Conservation (phyloP, 2,329 filamentous ascomycete species). For the Exophiala calicioides region DNA sequence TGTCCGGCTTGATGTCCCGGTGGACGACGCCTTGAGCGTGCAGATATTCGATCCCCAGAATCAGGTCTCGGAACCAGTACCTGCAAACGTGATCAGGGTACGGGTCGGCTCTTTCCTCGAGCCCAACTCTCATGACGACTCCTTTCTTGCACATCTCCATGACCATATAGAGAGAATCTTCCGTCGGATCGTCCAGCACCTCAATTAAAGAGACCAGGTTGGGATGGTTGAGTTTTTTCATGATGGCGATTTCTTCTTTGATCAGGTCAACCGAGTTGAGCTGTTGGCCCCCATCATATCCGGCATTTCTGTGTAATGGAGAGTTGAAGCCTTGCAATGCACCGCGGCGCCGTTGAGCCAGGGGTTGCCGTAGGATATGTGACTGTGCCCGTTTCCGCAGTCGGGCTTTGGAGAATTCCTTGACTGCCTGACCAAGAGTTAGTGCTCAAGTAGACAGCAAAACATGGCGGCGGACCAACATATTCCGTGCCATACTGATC, state of each 20-base stretch:
- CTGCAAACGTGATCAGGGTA: conserved; percentile 81
- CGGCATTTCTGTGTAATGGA: conserved; percentile 62
- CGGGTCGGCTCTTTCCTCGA: conserved; percentile 79
- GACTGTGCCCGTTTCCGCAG: conserved; percentile 88
- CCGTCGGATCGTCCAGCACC: conserved; percentile 90
- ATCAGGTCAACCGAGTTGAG: conserved; percentile 79
- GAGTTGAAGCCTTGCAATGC: conserved; percentile 59
- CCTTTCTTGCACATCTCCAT: conserved; percentile 99
- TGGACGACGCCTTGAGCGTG: conserved; percentile 95
- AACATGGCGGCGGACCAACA: conserved; percentile 58
- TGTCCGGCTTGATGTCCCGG: conserved; percentile 97
- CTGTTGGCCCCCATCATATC: conserved; percentile 46
- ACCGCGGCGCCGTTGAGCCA: conserved; percentile 54
- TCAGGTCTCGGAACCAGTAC: conserved; percentile 91
- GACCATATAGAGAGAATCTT: conserved; percentile 98
- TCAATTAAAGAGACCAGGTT: conserved; percentile 94
- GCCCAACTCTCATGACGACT: conserved; percentile 90
- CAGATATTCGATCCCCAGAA: conserved; percentile 91
- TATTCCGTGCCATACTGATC: conserved; percentile 93
- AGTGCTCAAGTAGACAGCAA: conserved; percentile 1
- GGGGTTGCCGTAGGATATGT: conserved; percentile 72
- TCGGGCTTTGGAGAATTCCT: conserved; percentile 94
- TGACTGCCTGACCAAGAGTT: conserved; percentile 69
- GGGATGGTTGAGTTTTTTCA: conserved; percentile 96
- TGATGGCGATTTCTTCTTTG: conserved; percentile 94